These are phyloP conservation scores for Verticillium albo-atrum DNA, from an alignment of 2,329 filamentous ascomycete species.

Conservation along the genomic window DNA sequence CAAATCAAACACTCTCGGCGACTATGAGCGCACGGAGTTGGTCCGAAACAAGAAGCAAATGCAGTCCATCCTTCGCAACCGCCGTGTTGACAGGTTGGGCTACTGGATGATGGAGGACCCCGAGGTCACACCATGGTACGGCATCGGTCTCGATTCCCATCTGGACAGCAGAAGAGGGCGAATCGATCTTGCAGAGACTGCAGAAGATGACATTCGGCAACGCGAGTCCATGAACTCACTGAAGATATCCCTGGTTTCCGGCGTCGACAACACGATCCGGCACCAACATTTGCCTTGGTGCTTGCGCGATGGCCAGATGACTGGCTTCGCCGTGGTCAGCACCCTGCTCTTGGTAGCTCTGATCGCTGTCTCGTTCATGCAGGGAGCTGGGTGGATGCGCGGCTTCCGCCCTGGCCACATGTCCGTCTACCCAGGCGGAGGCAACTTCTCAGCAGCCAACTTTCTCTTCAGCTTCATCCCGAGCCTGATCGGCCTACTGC, in stretches of 20 bases:
- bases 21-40: constrained; percentile 67
- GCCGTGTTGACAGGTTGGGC: constrained; percentile 68
- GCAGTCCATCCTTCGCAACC: constrained; percentile 46
- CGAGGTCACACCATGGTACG: constrained; percentile 67
- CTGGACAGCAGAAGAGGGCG: neutral
- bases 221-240: constrained; percentile 14
- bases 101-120: constrained; percentile 74
- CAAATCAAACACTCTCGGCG: constrained; percentile 70
- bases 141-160: constrained; percentile 55
- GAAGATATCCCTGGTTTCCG: constrained; percentile 37
- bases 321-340: constrained; percentile 59
- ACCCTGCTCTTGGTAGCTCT: constrained; percentile 64
- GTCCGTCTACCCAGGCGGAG: constrained; percentile 47
- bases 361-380: constrained; percentile 74
- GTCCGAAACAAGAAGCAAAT: constrained; percentile 48
- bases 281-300: constrained; percentile 75
- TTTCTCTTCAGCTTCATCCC: constrained; percentile 82
- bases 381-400: constrained; percentile 55
- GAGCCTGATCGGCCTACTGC: constrained; percentile 59
- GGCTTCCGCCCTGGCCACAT: constrained; percentile 70
- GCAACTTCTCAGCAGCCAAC: constrained; percentile 78
- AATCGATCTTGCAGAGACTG: constrained; percentile 23
- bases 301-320: constrained; percentile 61
- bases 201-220: constrained; percentile 16
- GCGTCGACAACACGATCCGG: constrained; percentile 43